These are phyloP conservation scores for Aegilops sharonensis DNA, from an alignment of 176 grass and related monocot species.

Conservation along the genomic window DNA sequence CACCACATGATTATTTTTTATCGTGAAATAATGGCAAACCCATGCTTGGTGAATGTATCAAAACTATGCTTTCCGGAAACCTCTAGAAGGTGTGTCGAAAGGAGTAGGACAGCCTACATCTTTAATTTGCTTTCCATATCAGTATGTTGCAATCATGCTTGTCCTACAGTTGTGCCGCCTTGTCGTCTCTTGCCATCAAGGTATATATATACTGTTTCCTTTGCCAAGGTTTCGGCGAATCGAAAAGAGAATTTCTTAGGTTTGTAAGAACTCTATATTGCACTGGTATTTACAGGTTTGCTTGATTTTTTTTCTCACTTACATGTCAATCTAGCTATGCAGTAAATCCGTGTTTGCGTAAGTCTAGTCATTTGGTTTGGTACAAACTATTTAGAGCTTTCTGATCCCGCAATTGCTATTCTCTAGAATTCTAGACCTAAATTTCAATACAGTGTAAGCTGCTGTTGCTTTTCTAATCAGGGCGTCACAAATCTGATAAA, in stretches of 20 bases:
- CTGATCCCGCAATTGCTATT: neutral
- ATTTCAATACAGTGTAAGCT: neutral
- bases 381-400: neutral
- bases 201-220: neutral
- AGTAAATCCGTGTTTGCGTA: neutral
- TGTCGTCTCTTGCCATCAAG: neutral
- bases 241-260: neutral
- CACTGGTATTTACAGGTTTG: neutral
- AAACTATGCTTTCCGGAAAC: neutral
- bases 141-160: neutral
- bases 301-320: neutral
- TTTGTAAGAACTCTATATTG: conserved; percentile 1
- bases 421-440: conserved; percentile 6
- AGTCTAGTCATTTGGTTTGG: neutral
- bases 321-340: neutral
- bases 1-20: neutral
- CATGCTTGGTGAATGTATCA: neutral
- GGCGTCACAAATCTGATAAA: neutral
- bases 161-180: neutral
- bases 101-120: neutral
- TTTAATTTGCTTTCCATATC: conserved; percentile 18
- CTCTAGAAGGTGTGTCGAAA: neutral
- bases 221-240: neutral
- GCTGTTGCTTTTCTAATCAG: neutral
- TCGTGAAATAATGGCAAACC: neutral